These are phyloP conservation scores for Rhodamnia rubescens DNA, from an alignment of 345 rosid species.

Conservation along the genomic window DNA sequence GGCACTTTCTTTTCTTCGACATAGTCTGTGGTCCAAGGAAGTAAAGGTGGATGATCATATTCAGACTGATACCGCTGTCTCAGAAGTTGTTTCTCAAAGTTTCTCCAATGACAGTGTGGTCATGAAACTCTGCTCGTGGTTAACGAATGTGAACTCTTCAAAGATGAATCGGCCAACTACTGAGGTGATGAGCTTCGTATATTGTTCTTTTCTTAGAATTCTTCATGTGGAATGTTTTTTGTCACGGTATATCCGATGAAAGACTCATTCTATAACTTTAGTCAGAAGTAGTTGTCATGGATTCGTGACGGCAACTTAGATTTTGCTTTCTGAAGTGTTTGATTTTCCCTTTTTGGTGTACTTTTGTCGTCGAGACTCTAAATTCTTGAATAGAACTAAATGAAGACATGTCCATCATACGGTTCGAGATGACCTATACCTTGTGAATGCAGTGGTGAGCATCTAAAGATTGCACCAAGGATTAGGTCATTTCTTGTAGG, in stretches of 20 bases:
- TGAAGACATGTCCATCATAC: neutral
- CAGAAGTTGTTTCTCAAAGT: constrained; percentile 31
- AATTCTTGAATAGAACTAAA: neutral
- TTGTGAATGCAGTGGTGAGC: neutral
- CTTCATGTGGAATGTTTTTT: neutral
- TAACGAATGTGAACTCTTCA: constrained; percentile 19
- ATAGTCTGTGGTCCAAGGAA: constrained; percentile 51
- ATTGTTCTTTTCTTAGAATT: neutral
- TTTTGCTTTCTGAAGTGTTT: neutral
- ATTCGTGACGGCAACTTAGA: neutral
- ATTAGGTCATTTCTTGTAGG: neutral
- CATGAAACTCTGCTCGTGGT: constrained; percentile 59
- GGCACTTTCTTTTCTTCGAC: constrained; percentile 70
- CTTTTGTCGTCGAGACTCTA: neutral
- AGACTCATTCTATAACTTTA: neutral
- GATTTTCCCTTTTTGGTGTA: neutral
- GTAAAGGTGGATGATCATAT: constrained; percentile 8
- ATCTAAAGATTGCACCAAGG: neutral
- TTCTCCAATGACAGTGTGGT: constrained; percentile 56
- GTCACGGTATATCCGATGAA: neutral
- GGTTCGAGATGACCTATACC: neutral
- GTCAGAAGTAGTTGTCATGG: neutral
- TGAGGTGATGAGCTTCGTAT: neutral
- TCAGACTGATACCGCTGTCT: constrained; percentile 22
- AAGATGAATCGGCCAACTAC: neutral